Evolutionary conservation across 768 basidiomycete genomes (phyloP).

Genomic region (Saitozyma podzolica): DNA sequence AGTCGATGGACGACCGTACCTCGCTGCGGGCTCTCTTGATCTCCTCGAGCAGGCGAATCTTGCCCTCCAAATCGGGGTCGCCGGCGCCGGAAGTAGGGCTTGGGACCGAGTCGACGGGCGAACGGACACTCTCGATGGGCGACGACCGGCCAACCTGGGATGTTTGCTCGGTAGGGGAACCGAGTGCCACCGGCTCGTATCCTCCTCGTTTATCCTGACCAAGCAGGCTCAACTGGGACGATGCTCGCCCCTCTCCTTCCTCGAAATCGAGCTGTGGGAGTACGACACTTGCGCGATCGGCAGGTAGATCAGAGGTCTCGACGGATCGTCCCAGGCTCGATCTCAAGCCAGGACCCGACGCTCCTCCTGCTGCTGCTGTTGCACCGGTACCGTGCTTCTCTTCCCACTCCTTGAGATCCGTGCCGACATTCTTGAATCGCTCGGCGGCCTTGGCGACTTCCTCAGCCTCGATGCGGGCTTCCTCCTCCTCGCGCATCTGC

Average conservation of each 20-base stretch:
- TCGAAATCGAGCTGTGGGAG: conserved; percentile 31
- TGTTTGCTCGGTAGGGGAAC: conserved; percentile 14
- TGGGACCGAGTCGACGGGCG: background rate
- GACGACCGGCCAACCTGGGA: background rate
- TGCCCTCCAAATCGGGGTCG: conserved; percentile 35
- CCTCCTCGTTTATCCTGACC: conserved; percentile 10
- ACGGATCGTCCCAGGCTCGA: conserved; percentile 1
- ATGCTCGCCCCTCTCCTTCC: conserved; percentile 8
- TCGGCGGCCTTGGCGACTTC: conserved; percentile 73
- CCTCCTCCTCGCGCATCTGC: conserved; percentile 72
- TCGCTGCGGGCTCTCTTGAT: conserved; percentile 40
- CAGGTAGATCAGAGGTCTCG: too few relatives aligned
- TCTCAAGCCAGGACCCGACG: conserved; percentile 12
- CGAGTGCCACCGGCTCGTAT: conserved; percentile 13
- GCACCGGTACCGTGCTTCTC: conserved; percentile 68
- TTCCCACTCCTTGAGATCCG: conserved; percentile 83
- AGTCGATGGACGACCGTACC: conserved; percentile 39
- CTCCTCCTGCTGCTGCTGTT: background rate
- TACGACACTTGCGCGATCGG: conserved; percentile 10
- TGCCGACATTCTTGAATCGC: conserved; percentile 64
- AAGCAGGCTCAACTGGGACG: conserved; percentile 24
- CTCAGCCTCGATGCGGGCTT: conserved; percentile 69
- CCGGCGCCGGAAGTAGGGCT: background rate
- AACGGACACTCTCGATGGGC: background rate
- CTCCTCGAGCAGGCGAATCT: conserved; percentile 48